These are phyloP conservation scores for Alternaria alternata DNA, from an alignment of 2,329 filamentous ascomycete species.

Conservation along the genomic window DNA sequence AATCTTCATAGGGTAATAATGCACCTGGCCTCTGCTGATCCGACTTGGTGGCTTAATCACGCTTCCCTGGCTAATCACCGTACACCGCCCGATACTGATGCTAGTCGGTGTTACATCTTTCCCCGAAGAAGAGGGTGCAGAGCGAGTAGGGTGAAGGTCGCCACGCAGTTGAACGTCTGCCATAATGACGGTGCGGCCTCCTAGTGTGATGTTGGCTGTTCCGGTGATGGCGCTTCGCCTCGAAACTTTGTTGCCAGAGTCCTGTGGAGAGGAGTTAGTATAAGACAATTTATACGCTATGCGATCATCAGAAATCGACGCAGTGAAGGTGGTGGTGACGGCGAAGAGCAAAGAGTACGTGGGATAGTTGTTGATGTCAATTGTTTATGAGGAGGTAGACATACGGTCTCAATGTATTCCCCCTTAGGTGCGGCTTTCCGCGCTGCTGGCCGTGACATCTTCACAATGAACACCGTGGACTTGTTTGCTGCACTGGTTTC, in stretches of 20 bases:
- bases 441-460: conserved; percentile 55
- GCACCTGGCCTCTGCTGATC: conserved; percentile 76
- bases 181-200: conserved; percentile 92
- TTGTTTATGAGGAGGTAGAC: conserved; percentile 33
- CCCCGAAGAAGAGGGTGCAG: conserved; percentile 43
- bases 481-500: neutral
- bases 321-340: neutral
- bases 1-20: conserved; percentile 88
- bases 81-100: conserved; percentile 90
- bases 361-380: neutral
- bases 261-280: conserved; percentile 60
- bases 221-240: conserved; percentile 90
- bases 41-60: conserved; percentile 84
- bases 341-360: neutral
- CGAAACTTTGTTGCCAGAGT: conserved; percentile 98
- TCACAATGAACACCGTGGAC: neutral
- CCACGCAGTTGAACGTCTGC: conserved; percentile 93
- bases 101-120: conserved; percentile 57
- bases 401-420: conserved; percentile 96
- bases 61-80: conserved; percentile 81
- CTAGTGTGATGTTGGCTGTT: conserved; percentile 97
- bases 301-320: neutral
- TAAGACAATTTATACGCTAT: neutral
- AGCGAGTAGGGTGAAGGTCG: conserved; percentile 68
- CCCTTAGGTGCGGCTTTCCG: conserved; percentile 74